These are phyloP conservation scores for Malassezia caprae DNA, from an alignment of 1,284 basidiomycete genomes.

Conservation along the genomic window DNA sequence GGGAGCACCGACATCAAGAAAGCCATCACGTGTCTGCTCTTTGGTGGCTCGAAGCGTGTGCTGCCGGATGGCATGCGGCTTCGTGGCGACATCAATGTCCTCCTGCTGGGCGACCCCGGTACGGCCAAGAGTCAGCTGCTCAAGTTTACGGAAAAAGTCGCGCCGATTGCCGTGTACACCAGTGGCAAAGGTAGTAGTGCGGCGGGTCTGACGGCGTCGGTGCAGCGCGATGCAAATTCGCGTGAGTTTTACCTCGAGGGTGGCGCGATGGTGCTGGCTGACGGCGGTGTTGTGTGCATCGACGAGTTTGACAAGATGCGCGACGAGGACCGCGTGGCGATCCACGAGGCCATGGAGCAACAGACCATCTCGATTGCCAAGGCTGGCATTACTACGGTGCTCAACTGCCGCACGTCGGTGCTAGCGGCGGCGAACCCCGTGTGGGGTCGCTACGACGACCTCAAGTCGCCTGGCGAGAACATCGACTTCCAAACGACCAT, in stretches of 20 bases:
- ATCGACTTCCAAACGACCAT: constrained; percentile 99
- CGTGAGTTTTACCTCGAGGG: constrained; percentile 98
- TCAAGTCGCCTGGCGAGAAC: constrained; percentile 92
- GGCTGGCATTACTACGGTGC: constrained; percentile 94
- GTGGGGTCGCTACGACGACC: constrained; percentile 96
- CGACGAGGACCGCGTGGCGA: constrained; percentile 95
- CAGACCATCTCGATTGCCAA: constrained; percentile 99
- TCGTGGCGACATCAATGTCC: constrained; percentile 93
- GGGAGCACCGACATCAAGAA: constrained; percentile 97
- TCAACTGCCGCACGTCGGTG: constrained; percentile 91
- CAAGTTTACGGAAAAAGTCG: constrained; percentile 97
- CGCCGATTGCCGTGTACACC: constrained; percentile 94
- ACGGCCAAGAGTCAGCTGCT: constrained; percentile 94
- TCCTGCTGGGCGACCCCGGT: constrained; percentile 91
- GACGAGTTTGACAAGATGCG: constrained; percentile 99
- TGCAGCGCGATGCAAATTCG: constrained; percentile 87
- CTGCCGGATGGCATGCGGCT: constrained; percentile 95
- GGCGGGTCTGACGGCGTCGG: constrained; percentile 92
- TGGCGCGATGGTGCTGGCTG: constrained; percentile 97
- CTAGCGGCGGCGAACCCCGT: constrained; percentile 97
- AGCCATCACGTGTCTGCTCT: constrained; percentile 82
- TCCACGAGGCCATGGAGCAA: constrained; percentile 99
- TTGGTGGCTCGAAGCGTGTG: constrained; percentile 96
- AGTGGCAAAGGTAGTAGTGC: constrained; percentile 96
- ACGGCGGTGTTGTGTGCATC: constrained; percentile 96